Base-by-base conservation (phyloP, 805 yeast genomes). In the Blastobotrys muscicola region DNA sequence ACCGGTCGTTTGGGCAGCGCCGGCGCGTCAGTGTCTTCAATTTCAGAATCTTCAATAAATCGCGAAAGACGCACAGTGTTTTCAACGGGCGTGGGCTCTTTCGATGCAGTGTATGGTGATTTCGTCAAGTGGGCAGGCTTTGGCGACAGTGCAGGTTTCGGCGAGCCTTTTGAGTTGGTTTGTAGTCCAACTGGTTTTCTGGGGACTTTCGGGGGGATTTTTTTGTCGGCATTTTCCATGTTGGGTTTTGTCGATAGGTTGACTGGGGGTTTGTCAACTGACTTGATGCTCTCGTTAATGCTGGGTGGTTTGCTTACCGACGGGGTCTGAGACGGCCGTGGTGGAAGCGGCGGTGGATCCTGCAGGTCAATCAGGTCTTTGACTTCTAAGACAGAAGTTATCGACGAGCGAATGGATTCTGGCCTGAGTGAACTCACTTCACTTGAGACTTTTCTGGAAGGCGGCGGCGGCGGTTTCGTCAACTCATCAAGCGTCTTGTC, bases 181-280 rank as follows among this genome's bases (percentile, higher is more conserved):
- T 29, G 31, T 4, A 40, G 49, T 46, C 52, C 60, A 12, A 52
- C 46, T 8, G 62, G 62, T 33, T 61, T 50, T 38, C 49, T 42
- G 12, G 64, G 64, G 20, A 58, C 48, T 29, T 59, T 57, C 7
- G 60, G 60, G 14, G 50, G 44, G 1, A 32, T 38, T 13, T 41
- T 43, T 8, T 36, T 26, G 10, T 9, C 36, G 6, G 26, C 6
- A 4, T 20, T 6, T 20, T 20, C 37, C n/a, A 42, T 6, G n/a
- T 42, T 42, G n/a, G 45, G 45, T 8, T 38, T 38, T 8, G 42
- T n/a, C 2, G 32, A 29, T 16, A 38, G 42, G 15, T n/a, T 36
- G n/a, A 4, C n/a, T n/a, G n/a, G n/a, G 45, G 45, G 8, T 38
- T 38, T 8, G 42, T n/a, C 2, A 23, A 29, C 14, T 32, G 42